Percentiles rank a stretch among this genome's conserved stretches.
phyloP scores from a whole-genome alignment of 2,329 filamentous ascomycete genomes.

The Sphaerulina populicola region DNA sequence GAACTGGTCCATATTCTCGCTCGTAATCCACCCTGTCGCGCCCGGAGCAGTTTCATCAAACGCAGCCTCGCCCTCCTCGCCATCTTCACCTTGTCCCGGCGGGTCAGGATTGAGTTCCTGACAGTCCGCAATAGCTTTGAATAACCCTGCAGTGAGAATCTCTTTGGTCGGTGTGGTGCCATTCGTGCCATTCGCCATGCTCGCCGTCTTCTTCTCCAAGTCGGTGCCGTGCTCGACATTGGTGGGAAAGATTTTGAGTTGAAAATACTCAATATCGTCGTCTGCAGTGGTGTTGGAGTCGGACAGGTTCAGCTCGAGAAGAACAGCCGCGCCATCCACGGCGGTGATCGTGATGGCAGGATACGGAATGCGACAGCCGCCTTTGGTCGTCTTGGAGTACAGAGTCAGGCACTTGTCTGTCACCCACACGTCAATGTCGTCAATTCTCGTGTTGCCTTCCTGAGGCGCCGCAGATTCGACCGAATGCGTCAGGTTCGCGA shows the following conservation, averaged over 20 bases:
- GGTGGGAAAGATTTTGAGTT: conserved; percentile 57
- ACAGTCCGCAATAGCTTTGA: conserved; percentile 63
- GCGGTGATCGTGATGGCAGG: conserved; percentile 68
- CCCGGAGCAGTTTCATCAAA: conserved; percentile 56
- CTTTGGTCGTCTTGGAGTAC: conserved; percentile 51
- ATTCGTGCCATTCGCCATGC: conserved; percentile 17
- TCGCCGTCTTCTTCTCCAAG: conserved; percentile 1
- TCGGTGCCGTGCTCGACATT: conserved; percentile 10
- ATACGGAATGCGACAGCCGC: conserved; percentile 63
- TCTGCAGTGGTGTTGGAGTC: conserved; percentile 51
- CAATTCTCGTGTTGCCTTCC: conserved; percentile 20
- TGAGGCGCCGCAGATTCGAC: conserved; percentile 13
- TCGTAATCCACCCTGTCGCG: conserved; percentile 77
- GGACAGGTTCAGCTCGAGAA: conserved; percentile 61
- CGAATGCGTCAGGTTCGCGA: neutral
- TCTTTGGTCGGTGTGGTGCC: conserved; percentile 12
- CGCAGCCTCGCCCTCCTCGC: conserved; percentile 41
- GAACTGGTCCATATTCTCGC: conserved; percentile 78
- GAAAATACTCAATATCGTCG: conserved; percentile 55
- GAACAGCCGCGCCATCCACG: conserved; percentile 55
- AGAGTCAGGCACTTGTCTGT: conserved; percentile 50
- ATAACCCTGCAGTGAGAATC: conserved; percentile 43
- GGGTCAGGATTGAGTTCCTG: conserved; percentile 70
- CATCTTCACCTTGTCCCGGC: conserved; percentile 42
- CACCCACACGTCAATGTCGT: conserved; percentile 41